Conservation (phyloP, 75 land plant genomes). For the Cryptomeria japonica region DNA sequence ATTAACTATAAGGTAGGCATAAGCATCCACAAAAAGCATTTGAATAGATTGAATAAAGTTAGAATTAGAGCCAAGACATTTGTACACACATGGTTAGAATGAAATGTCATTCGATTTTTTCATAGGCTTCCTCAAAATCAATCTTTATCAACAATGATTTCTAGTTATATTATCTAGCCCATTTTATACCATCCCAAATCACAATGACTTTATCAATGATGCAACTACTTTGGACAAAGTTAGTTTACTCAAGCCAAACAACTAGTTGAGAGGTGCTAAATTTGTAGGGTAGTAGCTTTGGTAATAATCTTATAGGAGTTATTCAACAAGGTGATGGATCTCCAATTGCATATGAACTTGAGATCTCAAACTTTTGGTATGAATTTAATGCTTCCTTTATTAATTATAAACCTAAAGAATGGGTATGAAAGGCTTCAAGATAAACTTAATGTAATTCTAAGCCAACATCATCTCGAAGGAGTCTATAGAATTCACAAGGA, state of each 20-base stretch:
- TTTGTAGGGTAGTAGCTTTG: neutral
- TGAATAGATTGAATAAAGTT: too few relatives aligned
- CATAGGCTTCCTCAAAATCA: neutral
- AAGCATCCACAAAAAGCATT: neutral
- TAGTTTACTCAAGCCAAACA: neutral
- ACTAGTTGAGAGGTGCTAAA: neutral
- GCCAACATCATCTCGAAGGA: neutral
- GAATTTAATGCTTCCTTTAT: neutral
- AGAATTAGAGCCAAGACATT: neutral
- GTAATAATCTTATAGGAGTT: neutral
- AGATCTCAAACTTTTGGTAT: neutral
- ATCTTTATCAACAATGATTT: neutral
- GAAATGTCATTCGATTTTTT: neutral
- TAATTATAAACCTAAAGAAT: neutral
- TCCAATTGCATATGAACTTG: neutral
- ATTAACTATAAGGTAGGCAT: neutral
- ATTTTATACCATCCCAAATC: neutral
- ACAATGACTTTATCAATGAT: neutral
- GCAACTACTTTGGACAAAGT: neutral
- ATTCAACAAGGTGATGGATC: neutral
- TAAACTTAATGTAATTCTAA: neutral
- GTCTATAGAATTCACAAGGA: neutral
- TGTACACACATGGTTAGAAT: neutral
- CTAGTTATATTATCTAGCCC: neutral
- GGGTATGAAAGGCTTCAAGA: neutral